These are phyloP conservation scores for Durotheca rogersii DNA, from an alignment of 495 filamentous ascomycete species.

Conservation along the genomic window DNA sequence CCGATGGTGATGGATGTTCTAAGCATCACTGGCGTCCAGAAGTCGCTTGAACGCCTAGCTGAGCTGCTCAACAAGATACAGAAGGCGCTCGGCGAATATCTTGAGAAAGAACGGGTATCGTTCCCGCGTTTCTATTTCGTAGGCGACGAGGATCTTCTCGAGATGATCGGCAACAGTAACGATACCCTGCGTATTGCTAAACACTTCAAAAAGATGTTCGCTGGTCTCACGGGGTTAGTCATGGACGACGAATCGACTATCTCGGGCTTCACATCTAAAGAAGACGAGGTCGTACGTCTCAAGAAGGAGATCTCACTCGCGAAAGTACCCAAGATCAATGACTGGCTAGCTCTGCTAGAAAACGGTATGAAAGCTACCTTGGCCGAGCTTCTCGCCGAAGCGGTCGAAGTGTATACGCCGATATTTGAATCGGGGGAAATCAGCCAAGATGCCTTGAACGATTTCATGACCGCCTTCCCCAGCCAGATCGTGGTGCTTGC, in stretches of 20 bases:
- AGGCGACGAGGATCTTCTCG: conserved; percentile 96
- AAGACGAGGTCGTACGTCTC: conserved; percentile 84
- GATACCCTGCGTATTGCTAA: conserved; percentile 94
- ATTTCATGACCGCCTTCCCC: conserved; percentile 78
- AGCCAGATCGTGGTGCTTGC: conserved; percentile 95
- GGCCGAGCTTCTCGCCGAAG: conserved; percentile 85
- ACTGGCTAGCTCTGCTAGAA: conserved; percentile 91
- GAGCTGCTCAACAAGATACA: conserved; percentile 98
- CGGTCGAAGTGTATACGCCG: conserved; percentile 70
- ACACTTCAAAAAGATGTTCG: conserved; percentile 99
- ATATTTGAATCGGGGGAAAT: conserved; percentile 68
- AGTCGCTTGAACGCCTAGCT: conserved; percentile 88
- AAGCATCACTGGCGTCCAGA: conserved; percentile 90
- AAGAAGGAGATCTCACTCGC: conserved; percentile 87
- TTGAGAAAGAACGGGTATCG: conserved; percentile 93
- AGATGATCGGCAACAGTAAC: conserved; percentile 99
- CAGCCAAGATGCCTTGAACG: conserved; percentile 64
- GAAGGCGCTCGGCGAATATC: conserved; percentile 96
- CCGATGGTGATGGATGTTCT: conserved; percentile 94
- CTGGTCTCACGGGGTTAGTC: conserved; percentile 82
- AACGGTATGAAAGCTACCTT: conserved; percentile 91
- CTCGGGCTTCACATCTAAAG: conserved; percentile 89
- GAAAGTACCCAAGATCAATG: conserved; percentile 94
- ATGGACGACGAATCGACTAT: conserved; percentile 90
- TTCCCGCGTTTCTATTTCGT: conserved; percentile 99